phyloP scores from a whole-genome alignment of 176 grass and related monocot genomes.

The Oryza brachyantha region DNA sequence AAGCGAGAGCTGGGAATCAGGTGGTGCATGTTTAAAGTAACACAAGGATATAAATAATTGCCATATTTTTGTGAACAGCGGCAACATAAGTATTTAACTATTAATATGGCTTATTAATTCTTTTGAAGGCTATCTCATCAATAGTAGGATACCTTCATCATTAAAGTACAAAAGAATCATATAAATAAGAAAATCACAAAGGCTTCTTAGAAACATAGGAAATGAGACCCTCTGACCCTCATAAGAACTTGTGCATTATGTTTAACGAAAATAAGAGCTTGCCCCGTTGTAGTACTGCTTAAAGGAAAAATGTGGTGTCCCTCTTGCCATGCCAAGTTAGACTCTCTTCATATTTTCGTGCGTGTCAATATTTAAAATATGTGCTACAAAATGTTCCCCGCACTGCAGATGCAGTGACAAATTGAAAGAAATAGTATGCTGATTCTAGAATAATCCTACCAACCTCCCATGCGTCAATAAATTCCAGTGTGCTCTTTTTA shows the following conservation, averaged over 20 bases:
- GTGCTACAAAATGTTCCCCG: neutral
- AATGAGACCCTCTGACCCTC: neutral
- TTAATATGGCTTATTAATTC: neutral
- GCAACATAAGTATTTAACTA: neutral
- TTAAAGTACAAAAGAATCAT: neutral
- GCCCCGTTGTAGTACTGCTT: neutral
- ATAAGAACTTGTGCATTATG: neutral
- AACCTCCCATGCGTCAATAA: neutral
- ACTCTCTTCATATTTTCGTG: neutral
- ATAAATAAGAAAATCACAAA: neutral
- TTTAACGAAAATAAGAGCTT: neutral
- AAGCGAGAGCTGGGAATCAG: neutral
- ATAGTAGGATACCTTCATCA: neutral
- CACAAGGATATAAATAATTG: neutral
- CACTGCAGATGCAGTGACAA: neutral
- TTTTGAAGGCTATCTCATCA: neutral
- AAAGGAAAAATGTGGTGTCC: neutral
- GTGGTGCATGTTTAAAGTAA: neutral
- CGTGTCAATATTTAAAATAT: neutral
- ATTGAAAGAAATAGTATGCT: neutral
- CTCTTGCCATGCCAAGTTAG: constrained; percentile 23
- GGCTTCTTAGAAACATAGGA: neutral
- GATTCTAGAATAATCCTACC: neutral
- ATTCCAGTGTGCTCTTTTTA: neutral
- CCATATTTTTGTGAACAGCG: neutral